Conservation (phyloP, 306 rosid species). For the Purshia tridentata region DNA sequence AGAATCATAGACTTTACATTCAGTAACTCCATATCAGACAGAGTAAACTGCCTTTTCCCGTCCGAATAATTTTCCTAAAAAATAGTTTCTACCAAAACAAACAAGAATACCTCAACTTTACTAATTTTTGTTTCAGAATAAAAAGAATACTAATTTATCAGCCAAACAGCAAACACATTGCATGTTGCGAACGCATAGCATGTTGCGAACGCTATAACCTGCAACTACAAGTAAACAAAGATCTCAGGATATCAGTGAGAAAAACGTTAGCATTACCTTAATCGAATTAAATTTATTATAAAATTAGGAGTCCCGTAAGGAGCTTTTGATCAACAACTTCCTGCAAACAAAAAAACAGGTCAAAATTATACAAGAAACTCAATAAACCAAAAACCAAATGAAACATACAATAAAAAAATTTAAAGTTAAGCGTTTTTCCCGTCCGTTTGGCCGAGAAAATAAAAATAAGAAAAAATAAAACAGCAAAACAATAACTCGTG, state of each 20-base stretch:
- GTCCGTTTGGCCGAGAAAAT: slow-evolving; percentile 17
- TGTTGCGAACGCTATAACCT: not conserved
- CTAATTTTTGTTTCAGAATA: not conserved
- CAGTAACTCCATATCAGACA: not conserved
- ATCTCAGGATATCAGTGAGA: not conserved
- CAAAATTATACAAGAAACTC: slow-evolving; percentile 3
- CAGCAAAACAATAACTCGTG: too few species aligned
- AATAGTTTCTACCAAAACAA: not conserved
- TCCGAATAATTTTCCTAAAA: not conserved
- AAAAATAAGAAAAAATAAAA: not conserved
- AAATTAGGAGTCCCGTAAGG: not conserved
- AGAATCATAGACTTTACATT: not conserved
- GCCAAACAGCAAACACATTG: not conserved
- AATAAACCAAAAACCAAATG: not conserved
- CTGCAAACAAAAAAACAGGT: not conserved
- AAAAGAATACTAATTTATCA: not conserved
- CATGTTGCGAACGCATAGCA: not conserved
- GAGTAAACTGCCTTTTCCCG: not conserved
- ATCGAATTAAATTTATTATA: not conserved
- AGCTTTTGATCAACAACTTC: slow-evolving; percentile 16
- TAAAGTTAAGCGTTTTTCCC: not conserved
- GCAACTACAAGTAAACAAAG: not conserved
- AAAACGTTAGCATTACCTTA: slow-evolving; percentile 13
- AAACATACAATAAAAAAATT: not conserved
- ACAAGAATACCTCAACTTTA: not conserved